Conservation (phyloP, 148 eudicot genomes). For the Amaranthus cruentus region DNA sequence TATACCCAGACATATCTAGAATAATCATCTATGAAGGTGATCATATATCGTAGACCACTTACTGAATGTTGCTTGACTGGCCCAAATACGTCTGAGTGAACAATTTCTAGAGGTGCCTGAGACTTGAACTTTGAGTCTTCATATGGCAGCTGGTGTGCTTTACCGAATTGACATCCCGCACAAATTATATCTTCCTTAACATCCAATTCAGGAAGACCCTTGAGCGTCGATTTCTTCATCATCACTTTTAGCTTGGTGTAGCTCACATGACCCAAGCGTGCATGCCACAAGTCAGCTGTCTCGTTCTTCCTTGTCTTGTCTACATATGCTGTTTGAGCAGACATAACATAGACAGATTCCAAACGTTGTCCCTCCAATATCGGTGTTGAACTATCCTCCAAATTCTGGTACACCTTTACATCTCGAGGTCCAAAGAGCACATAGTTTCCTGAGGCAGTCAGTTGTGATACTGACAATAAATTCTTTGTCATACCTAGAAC, state of each 20-base stretch:
- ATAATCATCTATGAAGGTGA: constrained; percentile 16
- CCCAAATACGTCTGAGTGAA: constrained; percentile 16
- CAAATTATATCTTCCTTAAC: constrained; percentile 4
- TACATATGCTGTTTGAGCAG: constrained; percentile 6
- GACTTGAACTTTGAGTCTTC: constrained; percentile 13
- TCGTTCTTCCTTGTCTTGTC: constrained; percentile 20
- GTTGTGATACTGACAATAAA: constrained; percentile 12
- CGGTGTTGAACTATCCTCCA: too few relatives aligned
- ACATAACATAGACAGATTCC: constrained; percentile 16
- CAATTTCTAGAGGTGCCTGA: constrained; percentile 8
- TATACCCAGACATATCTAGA: constrained; percentile 17
- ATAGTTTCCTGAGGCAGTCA: constrained; percentile 1
- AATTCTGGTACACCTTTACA: too few relatives aligned
- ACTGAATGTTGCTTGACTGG: constrained; percentile 7
- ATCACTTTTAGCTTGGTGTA: constrained; percentile 12
- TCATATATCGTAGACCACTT: constrained; percentile 5
- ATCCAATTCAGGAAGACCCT: constrained; percentile 3
- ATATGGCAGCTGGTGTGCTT: constrained; percentile 7
- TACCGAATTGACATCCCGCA: constrained; percentile 4
- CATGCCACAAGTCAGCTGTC: constrained; percentile 16
- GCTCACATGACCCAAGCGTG: constrained; percentile 13
- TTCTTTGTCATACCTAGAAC: constrained; percentile 15
- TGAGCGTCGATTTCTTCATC: constrained; percentile 20
- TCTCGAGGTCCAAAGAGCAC: background rate
- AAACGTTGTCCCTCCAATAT: too few relatives aligned